Percentiles rank a stretch among this genome's conserved stretches.
These are phyloP conservation scores for Teratosphaeria viscida DNA, from an alignment of 2,329 filamentous ascomycete genomes.

Conservation along the genomic window DNA sequence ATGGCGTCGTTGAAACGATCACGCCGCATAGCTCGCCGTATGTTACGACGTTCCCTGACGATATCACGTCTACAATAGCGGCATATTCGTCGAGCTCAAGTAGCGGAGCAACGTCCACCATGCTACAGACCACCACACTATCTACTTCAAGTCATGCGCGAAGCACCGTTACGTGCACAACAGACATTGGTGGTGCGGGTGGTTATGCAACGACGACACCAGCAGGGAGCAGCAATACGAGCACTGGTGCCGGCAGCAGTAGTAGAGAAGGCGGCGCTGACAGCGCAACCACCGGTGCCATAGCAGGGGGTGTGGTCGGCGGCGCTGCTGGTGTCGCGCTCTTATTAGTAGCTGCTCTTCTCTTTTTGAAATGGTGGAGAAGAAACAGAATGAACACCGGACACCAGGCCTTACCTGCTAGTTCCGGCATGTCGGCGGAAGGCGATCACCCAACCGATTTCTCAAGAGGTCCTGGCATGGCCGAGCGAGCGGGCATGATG, in stretches of 20 bases:
- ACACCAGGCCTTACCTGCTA: constrained; percentile 18
- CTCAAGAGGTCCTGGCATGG: constrained; percentile 28
- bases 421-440: constrained; percentile 5
- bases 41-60: constrained; percentile 18
- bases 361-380: constrained; percentile 45
- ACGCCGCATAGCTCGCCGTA: constrained; percentile 12
- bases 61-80: constrained; percentile 14
- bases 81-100: constrained; percentile 4
- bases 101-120: constrained; percentile 1
- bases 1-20: constrained; percentile 17
- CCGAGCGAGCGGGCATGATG: constrained; percentile 28
- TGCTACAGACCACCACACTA: constrained; percentile 1
- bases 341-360: constrained; percentile 39
- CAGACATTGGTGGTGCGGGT: not conserved
- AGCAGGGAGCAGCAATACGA: not conserved
- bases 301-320: constrained; percentile 54
- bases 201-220: not conserved
- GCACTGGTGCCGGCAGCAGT: not conserved
- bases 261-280: constrained; percentile 4
- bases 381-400: constrained; percentile 13
- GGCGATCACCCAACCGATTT: constrained; percentile 5
- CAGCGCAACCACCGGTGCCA: constrained; percentile 30
- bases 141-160: not conserved
- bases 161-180: constrained; percentile 9
- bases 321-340: constrained; percentile 48